Base-by-base conservation (phyloP, 371 early-diverging fungal species). In the Mortierella sp. region DNA sequence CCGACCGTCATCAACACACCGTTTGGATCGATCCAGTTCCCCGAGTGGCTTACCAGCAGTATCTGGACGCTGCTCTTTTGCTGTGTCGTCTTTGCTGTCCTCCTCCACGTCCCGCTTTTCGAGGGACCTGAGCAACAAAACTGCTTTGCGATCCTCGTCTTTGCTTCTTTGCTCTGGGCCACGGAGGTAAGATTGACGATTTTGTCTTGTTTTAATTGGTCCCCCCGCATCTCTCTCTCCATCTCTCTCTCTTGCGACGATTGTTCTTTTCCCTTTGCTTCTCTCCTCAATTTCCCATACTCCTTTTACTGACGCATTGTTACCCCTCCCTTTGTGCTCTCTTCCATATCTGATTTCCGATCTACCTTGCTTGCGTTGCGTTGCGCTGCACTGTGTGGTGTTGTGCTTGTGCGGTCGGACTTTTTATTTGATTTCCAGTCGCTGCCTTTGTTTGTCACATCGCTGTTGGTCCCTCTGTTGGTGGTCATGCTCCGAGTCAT, bases 381-480 rank as follows among this genome's bases (percentile, higher is more conserved):
- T 59, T 59, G 55, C 69, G 28, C 8, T 40, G 16, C 40, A 2
- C 6, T 40, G 50, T 50, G 50, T 50, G 50, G 50, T 50, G 50
- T 50, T 50, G 16, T 50, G 50, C 50, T 71, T 51, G 51, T 46
- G 26, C 72, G 24, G 34, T 31, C 34, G 72, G 50, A 48, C 46
- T 40, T 10, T 34, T 34, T 55, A 6, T 24, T 59, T 73, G 44
- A 67, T 59, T 13, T 14, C 28, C 77, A 98, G 94, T 94, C 94
- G n/a, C 92, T 99, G 87, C 99, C 98, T 4, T 89, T 99, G 46
- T 98, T 97, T 87, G 97, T 96, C 44, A 99, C 99, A 19, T 95
- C 97, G 14, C 80, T 98, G 57, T 82, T 96, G 64, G 94, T 99
- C 44, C 99, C 99, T 1, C 88, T 98, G 21, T 83, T 98, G 70